Conservation (phyloP, 495 filamentous ascomycete genomes). For the Cryomyces antarcticus region DNA sequence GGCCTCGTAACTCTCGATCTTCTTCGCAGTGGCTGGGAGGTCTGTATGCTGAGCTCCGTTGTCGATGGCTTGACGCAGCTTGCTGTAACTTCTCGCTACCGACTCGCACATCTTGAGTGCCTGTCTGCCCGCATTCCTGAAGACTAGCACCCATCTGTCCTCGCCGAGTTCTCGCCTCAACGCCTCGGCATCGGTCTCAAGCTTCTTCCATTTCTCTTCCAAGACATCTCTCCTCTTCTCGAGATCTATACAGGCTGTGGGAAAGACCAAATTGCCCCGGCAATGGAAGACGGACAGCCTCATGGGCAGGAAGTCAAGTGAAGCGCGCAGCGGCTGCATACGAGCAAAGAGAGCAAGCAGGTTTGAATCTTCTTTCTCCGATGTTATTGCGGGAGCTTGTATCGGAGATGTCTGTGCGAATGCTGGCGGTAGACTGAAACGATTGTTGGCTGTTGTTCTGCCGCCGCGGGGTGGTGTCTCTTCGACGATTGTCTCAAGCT, state of each 20-base stretch:
- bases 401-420: constrained; percentile 37
- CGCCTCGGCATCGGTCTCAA: constrained; percentile 73
- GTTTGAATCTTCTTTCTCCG: constrained; percentile 45
- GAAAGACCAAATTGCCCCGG: constrained; percentile 56
- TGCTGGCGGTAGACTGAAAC: constrained; percentile 42
- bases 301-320: constrained; percentile 95
- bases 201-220: constrained; percentile 59
- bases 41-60: constrained; percentile 48
- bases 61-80: constrained; percentile 66
- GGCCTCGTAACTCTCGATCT: constrained; percentile 80
- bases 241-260: constrained; percentile 76
- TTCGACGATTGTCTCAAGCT: constrained; percentile 85
- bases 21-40: constrained; percentile 44
- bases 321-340: constrained; percentile 85
- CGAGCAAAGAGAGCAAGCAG: constrained; percentile 76
- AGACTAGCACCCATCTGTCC: constrained; percentile 87
- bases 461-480: constrained; percentile 44
- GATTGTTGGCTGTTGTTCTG: constrained; percentile 25
- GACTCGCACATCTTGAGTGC: constrained; percentile 90
- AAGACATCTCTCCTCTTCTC: constrained; percentile 46
- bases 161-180: constrained; percentile 77
- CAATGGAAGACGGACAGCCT: constrained; percentile 64
- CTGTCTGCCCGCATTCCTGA: constrained; percentile 79
- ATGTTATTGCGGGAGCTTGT: constrained; percentile 32
- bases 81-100: constrained; percentile 62